A percentile compares a stretch with the other conserved stretches of the same genome.
Conservation (phyloP, 192 early-diverging fungal genomes). For the Backusella sp. region DNA sequence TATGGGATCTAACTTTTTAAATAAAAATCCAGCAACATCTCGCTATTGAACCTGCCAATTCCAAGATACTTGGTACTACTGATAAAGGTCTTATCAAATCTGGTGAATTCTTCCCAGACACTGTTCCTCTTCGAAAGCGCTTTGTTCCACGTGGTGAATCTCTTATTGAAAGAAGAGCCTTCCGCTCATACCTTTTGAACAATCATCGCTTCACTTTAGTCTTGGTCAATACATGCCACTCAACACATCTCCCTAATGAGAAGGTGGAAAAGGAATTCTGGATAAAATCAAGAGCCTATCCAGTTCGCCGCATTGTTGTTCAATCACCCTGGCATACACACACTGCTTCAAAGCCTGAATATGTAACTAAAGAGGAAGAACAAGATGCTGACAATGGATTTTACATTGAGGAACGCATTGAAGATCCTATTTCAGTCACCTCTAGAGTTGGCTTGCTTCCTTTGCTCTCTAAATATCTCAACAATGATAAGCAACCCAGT, state of each 20-base stretch:
- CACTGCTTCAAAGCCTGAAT: background rate
- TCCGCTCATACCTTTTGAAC: background rate
- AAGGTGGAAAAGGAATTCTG: background rate
- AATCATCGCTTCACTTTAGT: background rate
- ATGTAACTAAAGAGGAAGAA: background rate
- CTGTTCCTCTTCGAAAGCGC: background rate
- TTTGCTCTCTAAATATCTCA: background rate
- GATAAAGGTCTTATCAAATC: background rate
- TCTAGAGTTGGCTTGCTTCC: background rate
- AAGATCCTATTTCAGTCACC: background rate
- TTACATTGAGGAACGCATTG: background rate
- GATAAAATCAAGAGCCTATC: background rate
- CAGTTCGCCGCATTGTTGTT: background rate
- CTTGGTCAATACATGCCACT: background rate
- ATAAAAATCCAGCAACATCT: background rate
- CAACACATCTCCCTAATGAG: background rate
- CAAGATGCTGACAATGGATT: background rate
- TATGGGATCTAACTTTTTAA: background rate
- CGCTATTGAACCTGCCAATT: background rate
- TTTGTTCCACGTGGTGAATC: background rate
- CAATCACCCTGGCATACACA: conserved; percentile 3
- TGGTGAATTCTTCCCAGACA: background rate
- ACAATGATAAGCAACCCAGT: background rate
- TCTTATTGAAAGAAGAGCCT: background rate
- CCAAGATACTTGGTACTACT: conserved; percentile 3